A percentile compares a stretch with the other conserved stretches of the same genome.
Conservation (phyloP, 768 basidiomycete species). For the Mrakia frigida region DNA sequence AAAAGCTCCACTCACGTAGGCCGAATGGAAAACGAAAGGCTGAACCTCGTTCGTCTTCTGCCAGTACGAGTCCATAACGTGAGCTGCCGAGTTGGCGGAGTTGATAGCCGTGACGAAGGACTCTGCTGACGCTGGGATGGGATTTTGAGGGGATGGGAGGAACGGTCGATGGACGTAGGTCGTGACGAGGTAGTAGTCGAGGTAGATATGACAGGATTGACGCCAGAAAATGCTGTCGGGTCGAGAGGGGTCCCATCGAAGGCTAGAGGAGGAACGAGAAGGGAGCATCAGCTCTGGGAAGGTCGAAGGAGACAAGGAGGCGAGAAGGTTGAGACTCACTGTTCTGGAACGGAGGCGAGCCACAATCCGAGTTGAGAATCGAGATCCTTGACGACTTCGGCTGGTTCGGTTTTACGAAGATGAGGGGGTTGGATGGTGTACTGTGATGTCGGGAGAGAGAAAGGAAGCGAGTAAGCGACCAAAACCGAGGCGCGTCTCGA, state of each 20-base stretch:
- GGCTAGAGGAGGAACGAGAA: background rate
- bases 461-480: background rate
- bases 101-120: conserved; percentile 27
- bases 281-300: background rate
- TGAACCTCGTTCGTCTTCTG: conserved; percentile 13
- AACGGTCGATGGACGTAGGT: conserved; percentile 31
- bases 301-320: background rate
- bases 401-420: background rate
- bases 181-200: background rate
- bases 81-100: conserved; percentile 23
- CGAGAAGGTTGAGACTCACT: background rate
- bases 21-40: conserved; percentile 27
- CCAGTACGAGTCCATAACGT: conserved; percentile 27
- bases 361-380: background rate
- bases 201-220: background rate
- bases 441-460: background rate
- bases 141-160: conserved; percentile 26
- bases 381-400: conserved; percentile 3
- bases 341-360: conserved; percentile 1
- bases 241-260: conserved; percentile 23
- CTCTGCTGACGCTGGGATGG: conserved; percentile 10
- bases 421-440: conserved; percentile 23
- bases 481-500: no score
- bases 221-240: conserved; percentile 17
- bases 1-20: conserved; percentile 13